Conservation (phyloP, 2,329 filamentous ascomycete species). For the Neofusicoccum ribis region DNA sequence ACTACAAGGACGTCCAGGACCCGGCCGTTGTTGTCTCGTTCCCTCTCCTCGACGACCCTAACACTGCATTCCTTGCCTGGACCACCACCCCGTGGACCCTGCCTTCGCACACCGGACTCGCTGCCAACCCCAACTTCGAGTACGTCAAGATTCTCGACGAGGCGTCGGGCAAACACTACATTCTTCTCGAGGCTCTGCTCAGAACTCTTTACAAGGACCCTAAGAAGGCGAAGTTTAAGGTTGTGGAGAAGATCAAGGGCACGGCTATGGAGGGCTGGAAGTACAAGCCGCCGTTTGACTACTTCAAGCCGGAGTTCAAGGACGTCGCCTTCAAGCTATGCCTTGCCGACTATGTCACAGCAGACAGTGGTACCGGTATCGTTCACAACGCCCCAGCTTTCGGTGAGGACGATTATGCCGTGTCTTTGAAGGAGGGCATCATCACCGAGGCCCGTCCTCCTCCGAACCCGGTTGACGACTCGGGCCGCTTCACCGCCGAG, state of each 20-base stretch:
- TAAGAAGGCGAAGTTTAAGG: conserved; percentile 91
- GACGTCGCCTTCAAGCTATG: conserved; percentile 79
- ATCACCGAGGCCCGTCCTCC: conserved; percentile 75
- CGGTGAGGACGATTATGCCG: conserved; percentile 93
- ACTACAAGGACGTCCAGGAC: conserved; percentile 91
- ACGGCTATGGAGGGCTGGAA: conserved; percentile 84
- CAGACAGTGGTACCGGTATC: conserved; percentile 87
- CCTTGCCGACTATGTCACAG: conserved; percentile 82
- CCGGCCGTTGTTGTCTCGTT: conserved; percentile 88
- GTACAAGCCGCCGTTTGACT: conserved; percentile 86
- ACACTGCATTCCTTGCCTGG: conserved; percentile 78
- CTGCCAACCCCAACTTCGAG: conserved; percentile 78
- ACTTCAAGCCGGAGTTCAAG: conserved; percentile 87
- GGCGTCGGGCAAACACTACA: conserved; percentile 77
- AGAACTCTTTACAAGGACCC: conserved; percentile 87
- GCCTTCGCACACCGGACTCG: conserved; percentile 76
- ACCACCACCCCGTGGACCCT: conserved; percentile 89
- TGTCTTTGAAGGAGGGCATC: conserved; percentile 73
- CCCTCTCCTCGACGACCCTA: conserved; percentile 74
- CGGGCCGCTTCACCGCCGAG: conserved; percentile 74
- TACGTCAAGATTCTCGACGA: conserved; percentile 87
- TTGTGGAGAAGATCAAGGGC: conserved; percentile 76
- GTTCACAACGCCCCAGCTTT: conserved; percentile 93
- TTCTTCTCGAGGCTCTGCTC: conserved; percentile 79
- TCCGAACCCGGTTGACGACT: conserved; percentile 89